phyloP scores from a whole-genome alignment of 331 rosid species.

The Saraca asoca region DNA sequence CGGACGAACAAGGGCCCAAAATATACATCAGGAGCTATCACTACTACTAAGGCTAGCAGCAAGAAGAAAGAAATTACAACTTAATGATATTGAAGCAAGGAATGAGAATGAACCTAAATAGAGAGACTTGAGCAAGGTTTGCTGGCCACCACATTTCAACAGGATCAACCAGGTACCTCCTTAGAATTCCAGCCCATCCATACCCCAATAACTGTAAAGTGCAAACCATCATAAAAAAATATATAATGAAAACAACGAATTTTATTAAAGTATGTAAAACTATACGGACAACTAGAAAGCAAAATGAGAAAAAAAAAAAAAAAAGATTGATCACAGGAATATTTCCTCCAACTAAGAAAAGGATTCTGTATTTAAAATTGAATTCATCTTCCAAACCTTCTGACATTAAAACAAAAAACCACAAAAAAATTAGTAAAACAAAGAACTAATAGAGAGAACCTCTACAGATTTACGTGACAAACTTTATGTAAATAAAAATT shows the following conservation, averaged over 20 bases:
- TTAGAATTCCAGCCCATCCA: constrained; percentile 99
- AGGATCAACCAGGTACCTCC: constrained; percentile 93
- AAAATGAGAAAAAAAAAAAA: not conserved
- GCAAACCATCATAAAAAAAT: constrained; percentile 27
- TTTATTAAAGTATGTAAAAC: constrained; percentile 1
- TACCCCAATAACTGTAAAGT: constrained; percentile 95
- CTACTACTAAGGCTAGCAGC: too few relatives aligned
- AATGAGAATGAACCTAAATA: constrained; percentile 65
- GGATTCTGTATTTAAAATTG: not conserved
- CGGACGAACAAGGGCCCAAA: too few relatives aligned
- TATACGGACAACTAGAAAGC: constrained; percentile 5
- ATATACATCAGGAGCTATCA: too few relatives aligned
- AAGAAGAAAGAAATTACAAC: too few relatives aligned
- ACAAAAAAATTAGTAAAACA: not conserved
- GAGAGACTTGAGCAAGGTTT: constrained; percentile 97
- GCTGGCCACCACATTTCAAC: constrained; percentile 99
- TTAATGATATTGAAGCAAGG: too few relatives aligned
- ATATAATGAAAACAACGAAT: too few relatives aligned
- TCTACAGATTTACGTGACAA: too few relatives aligned
- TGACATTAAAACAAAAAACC: not conserved
- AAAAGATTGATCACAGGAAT: constrained; percentile 19
- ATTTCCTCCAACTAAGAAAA: constrained; percentile 1
- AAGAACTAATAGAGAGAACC: not conserved
- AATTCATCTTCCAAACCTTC: constrained; percentile 12
- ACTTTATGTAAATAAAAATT: too few relatives aligned